Conservation (phyloP, 805 yeast genomes). For the Danielia reshetovae region DNA sequence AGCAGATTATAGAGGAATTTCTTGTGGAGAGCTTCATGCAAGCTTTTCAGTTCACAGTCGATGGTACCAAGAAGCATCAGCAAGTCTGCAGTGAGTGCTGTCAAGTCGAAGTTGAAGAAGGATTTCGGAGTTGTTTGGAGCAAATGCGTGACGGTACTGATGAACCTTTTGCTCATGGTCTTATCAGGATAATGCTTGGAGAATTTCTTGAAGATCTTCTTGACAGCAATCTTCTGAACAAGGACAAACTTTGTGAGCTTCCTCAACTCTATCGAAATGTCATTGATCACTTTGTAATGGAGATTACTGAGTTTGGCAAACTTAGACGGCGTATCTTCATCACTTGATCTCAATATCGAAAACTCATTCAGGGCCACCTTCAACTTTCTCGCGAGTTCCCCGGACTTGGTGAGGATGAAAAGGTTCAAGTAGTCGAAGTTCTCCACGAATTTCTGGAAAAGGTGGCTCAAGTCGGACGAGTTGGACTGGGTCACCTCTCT, state of each 20-base stretch:
- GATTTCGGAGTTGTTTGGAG: conserved; percentile 46
- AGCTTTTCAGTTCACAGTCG: conserved; percentile 11
- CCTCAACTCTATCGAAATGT: conserved; percentile 48
- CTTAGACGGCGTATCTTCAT: conserved; percentile 1
- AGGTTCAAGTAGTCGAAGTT: conserved; percentile 60
- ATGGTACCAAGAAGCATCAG: conserved; percentile 11
- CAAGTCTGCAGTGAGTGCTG: conserved; percentile 53
- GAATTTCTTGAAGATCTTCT: conserved; percentile 72
- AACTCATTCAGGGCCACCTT: conserved; percentile 22
- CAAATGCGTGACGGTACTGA: conserved; percentile 32
- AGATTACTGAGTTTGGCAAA: conserved; percentile 23
- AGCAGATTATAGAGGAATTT: conserved; percentile 1
- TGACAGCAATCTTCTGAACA: conserved; percentile 68
- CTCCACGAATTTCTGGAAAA: conserved; percentile 40
- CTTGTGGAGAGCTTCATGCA: conserved; percentile 11
- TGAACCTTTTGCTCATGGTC: conserved; percentile 19
- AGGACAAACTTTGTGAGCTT: conserved; percentile 66
- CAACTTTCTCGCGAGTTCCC: conserved; percentile 56
- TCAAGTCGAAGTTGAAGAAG: conserved; percentile 57
- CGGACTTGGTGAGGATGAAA: conserved; percentile 63
- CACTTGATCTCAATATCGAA: background rate
- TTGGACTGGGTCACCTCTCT: conserved; percentile 46
- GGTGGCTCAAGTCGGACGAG: conserved; percentile 29
- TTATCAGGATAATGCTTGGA: conserved; percentile 39
- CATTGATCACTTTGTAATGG: conserved; percentile 33